Conservation (phyloP, 768 basidiomycete species). For the Dendrothele bispora region DNA sequence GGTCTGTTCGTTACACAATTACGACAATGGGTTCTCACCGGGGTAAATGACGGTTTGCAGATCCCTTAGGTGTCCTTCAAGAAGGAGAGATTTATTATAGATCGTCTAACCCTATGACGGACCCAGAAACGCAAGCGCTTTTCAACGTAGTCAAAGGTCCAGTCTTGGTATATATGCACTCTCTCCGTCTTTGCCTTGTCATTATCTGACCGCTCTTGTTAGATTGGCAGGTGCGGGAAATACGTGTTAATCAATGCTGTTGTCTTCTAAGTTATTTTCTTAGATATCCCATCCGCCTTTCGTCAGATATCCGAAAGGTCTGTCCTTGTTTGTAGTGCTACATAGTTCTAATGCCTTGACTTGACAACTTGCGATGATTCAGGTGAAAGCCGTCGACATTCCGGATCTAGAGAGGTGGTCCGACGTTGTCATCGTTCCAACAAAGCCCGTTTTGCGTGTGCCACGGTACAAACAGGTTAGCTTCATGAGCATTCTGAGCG, state of each 20-base stretch:
- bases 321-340: neutral
- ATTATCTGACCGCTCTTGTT: neutral
- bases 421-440: slow-evolving; percentile 60
- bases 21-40: no score
- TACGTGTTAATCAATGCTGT: neutral
- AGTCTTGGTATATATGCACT: slow-evolving; percentile 50
- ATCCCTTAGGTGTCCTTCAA: slow-evolving; percentile 62
- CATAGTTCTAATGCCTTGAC: neutral
- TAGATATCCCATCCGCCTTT: slow-evolving; percentile 72
- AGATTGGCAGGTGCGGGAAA: slow-evolving; percentile 37
- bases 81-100: slow-evolving; percentile 64
- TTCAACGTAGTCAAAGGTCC: slow-evolving; percentile 53
- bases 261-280: slow-evolving; percentile 26
- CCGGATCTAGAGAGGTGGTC: slow-evolving; percentile 48
- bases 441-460: neutral
- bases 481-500: slow-evolving; percentile 59
- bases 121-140: slow-evolving; percentile 38
- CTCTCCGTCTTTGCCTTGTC: neutral
- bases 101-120: slow-evolving; percentile 38
- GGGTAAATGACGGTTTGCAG: slow-evolving; percentile 39
- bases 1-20: neutral
- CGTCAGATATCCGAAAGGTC: slow-evolving; percentile 74
- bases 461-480: slow-evolving; percentile 38
- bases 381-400: slow-evolving; percentile 61
- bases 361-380: neutral